These are phyloP conservation scores for Secale cereale DNA, from an alignment of 176 grass and related monocot genomes.

Conservation along the genomic window DNA sequence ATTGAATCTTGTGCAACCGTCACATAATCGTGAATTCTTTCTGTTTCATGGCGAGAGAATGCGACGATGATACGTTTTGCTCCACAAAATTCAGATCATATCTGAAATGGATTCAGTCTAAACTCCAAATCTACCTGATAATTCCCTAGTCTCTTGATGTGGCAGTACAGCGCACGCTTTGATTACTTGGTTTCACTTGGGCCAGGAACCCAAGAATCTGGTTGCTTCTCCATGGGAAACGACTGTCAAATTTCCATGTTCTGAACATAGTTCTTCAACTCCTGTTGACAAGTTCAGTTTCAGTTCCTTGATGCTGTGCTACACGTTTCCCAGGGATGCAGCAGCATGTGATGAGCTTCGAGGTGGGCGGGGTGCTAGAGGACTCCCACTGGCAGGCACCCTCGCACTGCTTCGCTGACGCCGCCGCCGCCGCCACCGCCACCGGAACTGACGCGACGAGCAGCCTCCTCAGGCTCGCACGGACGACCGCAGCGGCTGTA, in stretches of 20 bases:
- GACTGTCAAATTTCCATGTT: background rate
- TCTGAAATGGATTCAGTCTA: background rate
- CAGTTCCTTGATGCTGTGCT: background rate
- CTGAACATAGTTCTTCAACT: background rate
- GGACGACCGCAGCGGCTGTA: background rate
- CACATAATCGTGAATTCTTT: background rate
- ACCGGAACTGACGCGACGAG: background rate
- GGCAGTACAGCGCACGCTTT: background rate
- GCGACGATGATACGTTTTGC: background rate
- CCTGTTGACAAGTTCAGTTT: background rate
- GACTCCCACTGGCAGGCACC: slow-evolving; percentile 64
- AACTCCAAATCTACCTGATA: background rate
- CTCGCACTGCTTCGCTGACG: slow-evolving; percentile 31
- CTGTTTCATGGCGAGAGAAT: background rate
- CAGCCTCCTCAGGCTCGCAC: slow-evolving; percentile 23
- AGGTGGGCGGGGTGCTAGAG: slow-evolving; percentile 48
- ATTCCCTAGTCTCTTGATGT: background rate
- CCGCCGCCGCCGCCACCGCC: background rate
- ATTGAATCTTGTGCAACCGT: background rate
- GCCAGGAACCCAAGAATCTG: background rate
- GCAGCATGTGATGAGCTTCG: slow-evolving; percentile 59
- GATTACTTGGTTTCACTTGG: background rate
- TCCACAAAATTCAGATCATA: background rate
- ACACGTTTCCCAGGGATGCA: slow-evolving; percentile 28
- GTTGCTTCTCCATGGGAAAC: background rate